These are phyloP conservation scores for Streptanthus diversifolius DNA, from an alignment of 345 rosid species.

Conservation along the genomic window DNA sequence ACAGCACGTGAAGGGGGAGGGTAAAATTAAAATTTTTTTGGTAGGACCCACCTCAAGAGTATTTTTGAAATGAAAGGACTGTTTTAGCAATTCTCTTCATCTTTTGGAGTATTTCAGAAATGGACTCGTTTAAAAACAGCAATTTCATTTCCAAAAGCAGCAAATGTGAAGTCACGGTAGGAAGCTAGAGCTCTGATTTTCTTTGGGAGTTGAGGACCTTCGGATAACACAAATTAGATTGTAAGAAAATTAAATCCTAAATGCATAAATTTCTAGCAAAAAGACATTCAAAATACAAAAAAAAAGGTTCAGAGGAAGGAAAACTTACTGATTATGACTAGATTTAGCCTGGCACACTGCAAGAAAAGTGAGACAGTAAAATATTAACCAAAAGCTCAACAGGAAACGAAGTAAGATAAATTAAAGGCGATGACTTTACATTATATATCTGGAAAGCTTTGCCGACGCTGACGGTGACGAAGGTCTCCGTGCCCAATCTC, in stretches of 20 bases:
- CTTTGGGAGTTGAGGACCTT: slow-evolving; percentile 83
- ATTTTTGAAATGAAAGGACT: too few relatives aligned
- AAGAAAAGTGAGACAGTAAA: neutral
- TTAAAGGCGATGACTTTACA: slow-evolving; percentile 23
- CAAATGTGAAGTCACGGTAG: slow-evolving; percentile 82
- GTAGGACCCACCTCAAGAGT: too few relatives aligned
- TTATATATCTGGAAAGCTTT: slow-evolving; percentile 93
- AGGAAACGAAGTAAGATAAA: neutral
- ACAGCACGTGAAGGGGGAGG: too few relatives aligned
- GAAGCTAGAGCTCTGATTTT: slow-evolving; percentile 90
- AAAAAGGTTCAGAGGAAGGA: neutral
- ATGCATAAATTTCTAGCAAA: neutral
- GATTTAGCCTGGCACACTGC: slow-evolving; percentile 85
- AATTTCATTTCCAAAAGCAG: slow-evolving; percentile 62
- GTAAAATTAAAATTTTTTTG: too few relatives aligned
- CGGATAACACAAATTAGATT: neutral
- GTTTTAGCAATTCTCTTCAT: too few relatives aligned
- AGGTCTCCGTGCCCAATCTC: slow-evolving; percentile 84
- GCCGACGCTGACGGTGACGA: slow-evolving; percentile 85
- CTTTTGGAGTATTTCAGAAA: too few relatives aligned
- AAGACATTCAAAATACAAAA: neutral
- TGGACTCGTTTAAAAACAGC: too few relatives aligned
- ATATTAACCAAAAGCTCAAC: neutral
- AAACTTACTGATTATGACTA: slow-evolving; percentile 66
- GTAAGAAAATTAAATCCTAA: slow-evolving; percentile 7